Evolutionary conservation across 352 stramenopile species (phyloP).

Genomic region (Bremia lactucae): DNA sequence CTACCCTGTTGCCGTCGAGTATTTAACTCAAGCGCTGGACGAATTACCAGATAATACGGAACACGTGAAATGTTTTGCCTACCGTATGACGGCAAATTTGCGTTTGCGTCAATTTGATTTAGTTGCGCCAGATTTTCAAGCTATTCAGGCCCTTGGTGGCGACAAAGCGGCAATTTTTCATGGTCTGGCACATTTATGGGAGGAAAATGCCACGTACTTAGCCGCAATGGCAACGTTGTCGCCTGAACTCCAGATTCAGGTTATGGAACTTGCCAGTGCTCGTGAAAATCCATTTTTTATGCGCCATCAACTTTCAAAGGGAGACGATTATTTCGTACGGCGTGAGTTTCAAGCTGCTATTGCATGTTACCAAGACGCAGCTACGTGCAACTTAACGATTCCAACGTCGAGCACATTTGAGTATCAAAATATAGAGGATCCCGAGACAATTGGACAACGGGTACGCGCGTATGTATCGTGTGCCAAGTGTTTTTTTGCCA

Average conservation of each 20-base stretch:
- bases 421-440: constrained; percentile 13
- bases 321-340: constrained; percentile 46
- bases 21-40: constrained; percentile 32
- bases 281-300: constrained; percentile 40
- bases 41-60: constrained; percentile 48
- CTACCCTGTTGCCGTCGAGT: constrained; percentile 42
- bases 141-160: constrained; percentile 42
- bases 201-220: constrained; percentile 48
- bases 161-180: constrained; percentile 74
- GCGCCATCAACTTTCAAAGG: constrained; percentile 42
- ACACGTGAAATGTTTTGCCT: constrained; percentile 66
- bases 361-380: constrained; percentile 39
- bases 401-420: constrained; percentile 8
- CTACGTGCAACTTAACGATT: constrained; percentile 13
- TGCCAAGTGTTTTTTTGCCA: constrained; percentile 52
- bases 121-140: constrained; percentile 38
- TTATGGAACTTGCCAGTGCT: constrained; percentile 22
- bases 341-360: constrained; percentile 48
- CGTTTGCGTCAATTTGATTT: constrained; percentile 42
- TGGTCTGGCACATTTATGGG: constrained; percentile 54
- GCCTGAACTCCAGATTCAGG: constrained; percentile 22
- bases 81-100: constrained; percentile 63
- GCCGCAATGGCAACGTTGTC: constrained; percentile 22
- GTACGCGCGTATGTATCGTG: constrained; percentile 38
- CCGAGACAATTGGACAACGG: constrained; percentile 29